Evolutionary conservation across 169 alveolate genomes (phyloP).

Genomic region (Cryptosporidium baileyi): DNA sequence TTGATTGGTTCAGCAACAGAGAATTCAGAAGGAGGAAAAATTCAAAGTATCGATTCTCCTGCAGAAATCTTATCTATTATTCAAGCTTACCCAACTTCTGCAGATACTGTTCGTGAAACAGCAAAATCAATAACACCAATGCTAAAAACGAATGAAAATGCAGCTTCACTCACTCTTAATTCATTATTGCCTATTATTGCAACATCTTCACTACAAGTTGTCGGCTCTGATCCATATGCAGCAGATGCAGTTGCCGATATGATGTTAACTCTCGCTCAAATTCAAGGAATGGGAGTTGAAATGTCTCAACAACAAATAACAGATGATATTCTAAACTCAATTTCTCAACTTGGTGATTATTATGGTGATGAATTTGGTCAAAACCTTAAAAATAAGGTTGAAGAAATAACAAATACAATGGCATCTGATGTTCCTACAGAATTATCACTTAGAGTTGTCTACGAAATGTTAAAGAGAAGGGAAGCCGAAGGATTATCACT

Average conservation of each 20-base stretch:
- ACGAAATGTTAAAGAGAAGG: constrained; percentile 53
- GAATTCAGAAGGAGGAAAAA: background rate
- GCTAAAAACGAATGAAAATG: constrained; percentile 43
- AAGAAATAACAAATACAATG: constrained; percentile 31
- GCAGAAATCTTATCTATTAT: constrained; percentile 34
- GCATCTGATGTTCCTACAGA: constrained; percentile 59
- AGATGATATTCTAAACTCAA: constrained; percentile 26
- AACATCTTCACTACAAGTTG: constrained; percentile 22
- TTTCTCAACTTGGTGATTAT: constrained; percentile 46
- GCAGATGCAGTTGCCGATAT: constrained; percentile 56
- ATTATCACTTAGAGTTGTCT: constrained; percentile 39
- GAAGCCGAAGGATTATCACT: constrained; percentile 47
- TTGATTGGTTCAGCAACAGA: constrained; percentile 9
- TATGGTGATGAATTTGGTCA: constrained; percentile 69
- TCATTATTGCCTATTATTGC: constrained; percentile 43
- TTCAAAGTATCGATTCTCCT: constrained; percentile 20
- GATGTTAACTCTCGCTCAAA: constrained; percentile 37
- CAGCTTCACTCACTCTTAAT: constrained; percentile 22
- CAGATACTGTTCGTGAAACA: constrained; percentile 31
- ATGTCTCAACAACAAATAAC: constrained; percentile 33
- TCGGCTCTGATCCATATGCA: constrained; percentile 66
- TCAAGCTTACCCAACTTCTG: constrained; percentile 49
- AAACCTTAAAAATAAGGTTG: constrained; percentile 21
- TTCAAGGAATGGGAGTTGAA: constrained; percentile 63
- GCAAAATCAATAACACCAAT: constrained; percentile 18